Evolutionary conservation across 1,284 basidiomycete genomes (phyloP), one percentile per base, ranked within the genome.

Genomic region (Rhizoctonia solani): DNA sequence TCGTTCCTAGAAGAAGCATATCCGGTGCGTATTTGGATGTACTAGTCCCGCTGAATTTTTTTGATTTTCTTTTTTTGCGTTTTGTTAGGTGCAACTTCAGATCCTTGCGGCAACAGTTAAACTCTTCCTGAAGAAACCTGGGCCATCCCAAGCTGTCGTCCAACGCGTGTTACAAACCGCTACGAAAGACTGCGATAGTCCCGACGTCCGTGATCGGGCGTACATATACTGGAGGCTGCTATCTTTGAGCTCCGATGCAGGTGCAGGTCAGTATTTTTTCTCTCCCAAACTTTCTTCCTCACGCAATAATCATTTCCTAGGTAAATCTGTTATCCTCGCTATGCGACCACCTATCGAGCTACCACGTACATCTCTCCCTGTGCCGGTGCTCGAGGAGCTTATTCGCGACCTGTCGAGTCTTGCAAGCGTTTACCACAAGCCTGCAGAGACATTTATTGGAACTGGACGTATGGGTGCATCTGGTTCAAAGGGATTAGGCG

Each of bases 61-160:
- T n/a, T n/a, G n/a, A n/a, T n/a, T n/a, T n/a, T n/a, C n/a, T 73
- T 52, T 16, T 52, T 21, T 14, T 39, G 37, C 53, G 66, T 23
- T n/a, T 39, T 65, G 58, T 27, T 39, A 85, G 90, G 96, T 98
- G 2, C 96, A 99, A 85, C 83, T 98, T 37, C 95, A 97, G 77
- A 92, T 94, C 0, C 80, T 99, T 58, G 98, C 95, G 0, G 95
- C 95, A 0, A 95, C 97, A 3, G 95, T 98, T 70, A 99, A 99
- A 79, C 83, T 98, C 25, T 99, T 96, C 81, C 83, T 99, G 72
- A 92, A 89, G 78, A 93, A 95, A 74, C 96, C 96, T 1, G 95
- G 97, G 68, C 87, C 87, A 13, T 91, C 93, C 29, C 94, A 98
- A 76, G 89, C 84, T 16, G 82, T 98, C 4, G 93, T 98, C 0